Base-by-base conservation (phyloP, 768 basidiomycete genomes). In the Mycena indigotica region DNA sequence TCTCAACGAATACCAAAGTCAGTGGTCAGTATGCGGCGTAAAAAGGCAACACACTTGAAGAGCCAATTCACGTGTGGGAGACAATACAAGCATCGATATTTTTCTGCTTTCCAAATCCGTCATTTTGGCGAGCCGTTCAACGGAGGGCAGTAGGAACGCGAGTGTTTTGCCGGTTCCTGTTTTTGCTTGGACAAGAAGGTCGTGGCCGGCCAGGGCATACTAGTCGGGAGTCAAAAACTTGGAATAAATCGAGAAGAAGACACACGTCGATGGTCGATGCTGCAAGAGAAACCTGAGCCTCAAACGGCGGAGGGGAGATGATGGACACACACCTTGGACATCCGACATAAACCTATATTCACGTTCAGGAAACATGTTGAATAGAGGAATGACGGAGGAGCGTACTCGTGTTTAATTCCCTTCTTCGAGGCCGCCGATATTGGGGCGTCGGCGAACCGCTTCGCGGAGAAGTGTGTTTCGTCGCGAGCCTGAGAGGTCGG, bases 41-140 rank as follows among this genome's bases (percentile, higher is more conserved):
- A 73, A 74, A 15, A 80, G 74, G 49, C 76, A 70, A 6, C 74
- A 71, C 50, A 88, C 88, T 73, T 90, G 88, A 63, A 84, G 81
- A 2, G 87, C 89, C 29, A 91, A 71, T 67, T 91, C 89, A 56
- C 88, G 79, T 0, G 89, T 91, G 0, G 89, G 89, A 3, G 88
- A 86, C 26, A 91, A 63, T 1, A 91, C 81, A 24, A 87, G 79
- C 35, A 86, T 81, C 19, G 84, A 88, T 28, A 85, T 78, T 41
- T 63, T 61, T 15, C 70, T 65, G 0, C 55, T n/a, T 0, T 60
- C 66, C 16, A 50, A 51, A 60, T 24, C 44, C 30, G 32, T 60
- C 67, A 53, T 79, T 75, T 62, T 80, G 69, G 79, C 80, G 21
- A 90, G 73, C 45, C 79, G 82, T 66, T 91, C 88, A 39, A 91